Base-by-base conservation (phyloP, 1,139 yeast species). In the Geotrichum phurueaensis region DNA sequence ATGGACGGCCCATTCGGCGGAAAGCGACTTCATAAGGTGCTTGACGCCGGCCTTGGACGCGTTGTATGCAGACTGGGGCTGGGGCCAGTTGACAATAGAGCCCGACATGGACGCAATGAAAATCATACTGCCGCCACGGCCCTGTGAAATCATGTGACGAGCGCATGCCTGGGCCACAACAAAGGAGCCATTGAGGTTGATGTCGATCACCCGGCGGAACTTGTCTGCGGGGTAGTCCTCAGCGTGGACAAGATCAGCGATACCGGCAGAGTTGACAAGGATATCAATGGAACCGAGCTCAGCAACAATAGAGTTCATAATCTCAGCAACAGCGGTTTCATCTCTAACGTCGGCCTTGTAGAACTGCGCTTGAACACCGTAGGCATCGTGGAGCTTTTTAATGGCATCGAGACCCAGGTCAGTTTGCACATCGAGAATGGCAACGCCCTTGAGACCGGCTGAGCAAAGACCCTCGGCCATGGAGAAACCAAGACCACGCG, bases 161-260 rank as follows among this genome's bases (percentile, higher is more conserved):
- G 92, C 92, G 68, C 88, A 81, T 6, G 84, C 81, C 73, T 82
- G 85, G 45, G 82, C 75, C 63, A 87, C 90, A 74, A 85, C 81
- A 70, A 88, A 84, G 2, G 95, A 85, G 51, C 96, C 96, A 71
- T 87, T 82, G 39, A 87, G 83, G 74, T 88, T 88, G 67, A 88
- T 92, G 72, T 85, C 85, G 78, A 87, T 78, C 59, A 88, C 83
- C 39, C 84, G 80, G 68, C 89, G 87, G 66, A 91, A 90, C 75
- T 86, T 87, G 64, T 78, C 77, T 31, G 91, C 82, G 10, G 94
- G 90, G 75, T 88, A 87, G 65, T 86, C 89, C 73, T 87, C 92
- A 56, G 95, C 94, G 56, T 89, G 87, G 74, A 81, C 86, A 70
- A 87, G 83, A 72, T 87, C 92, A 71, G 90, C 87, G 71, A 87